phyloP scores from a whole-genome alignment of 192 early-diverging fungal species.

The Backusella westeae region DNA sequence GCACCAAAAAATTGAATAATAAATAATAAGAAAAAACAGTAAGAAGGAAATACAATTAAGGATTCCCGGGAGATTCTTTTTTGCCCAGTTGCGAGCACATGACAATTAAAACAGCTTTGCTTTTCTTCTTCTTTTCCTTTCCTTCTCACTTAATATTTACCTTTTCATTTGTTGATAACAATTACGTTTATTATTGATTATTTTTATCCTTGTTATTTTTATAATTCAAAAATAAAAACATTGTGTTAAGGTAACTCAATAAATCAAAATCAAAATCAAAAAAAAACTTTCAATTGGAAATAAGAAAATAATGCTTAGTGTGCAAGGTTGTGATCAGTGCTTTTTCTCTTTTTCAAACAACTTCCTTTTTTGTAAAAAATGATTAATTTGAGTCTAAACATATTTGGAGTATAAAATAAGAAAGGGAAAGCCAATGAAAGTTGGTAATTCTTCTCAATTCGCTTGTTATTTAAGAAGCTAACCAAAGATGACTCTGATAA shows the following conservation, averaged over 20 bases:
- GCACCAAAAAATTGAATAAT: neutral
- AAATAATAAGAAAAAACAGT: neutral
- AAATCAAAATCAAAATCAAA: neutral
- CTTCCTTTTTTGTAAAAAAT: neutral
- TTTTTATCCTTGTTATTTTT: neutral
- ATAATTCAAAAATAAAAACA: neutral
- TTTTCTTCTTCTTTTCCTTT: neutral
- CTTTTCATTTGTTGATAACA: neutral
- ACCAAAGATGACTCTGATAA: neutral
- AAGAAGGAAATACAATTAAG: constrained; percentile 8
- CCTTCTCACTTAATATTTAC: neutral
- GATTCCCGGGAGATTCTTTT: neutral
- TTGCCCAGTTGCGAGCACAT: neutral
- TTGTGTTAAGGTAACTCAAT: neutral
- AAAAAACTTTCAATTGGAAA: neutral
- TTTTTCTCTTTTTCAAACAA: neutral
- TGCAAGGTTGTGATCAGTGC: constrained; percentile 6
- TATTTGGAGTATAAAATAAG: neutral
- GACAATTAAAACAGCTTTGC: neutral
- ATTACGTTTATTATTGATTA: neutral
- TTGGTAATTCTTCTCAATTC: neutral
- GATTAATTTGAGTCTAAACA: constrained; percentile 1
- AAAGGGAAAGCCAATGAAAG: neutral
- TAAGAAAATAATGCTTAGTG: neutral
- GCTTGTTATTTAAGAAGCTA: neutral